Evolutionary conservation across 768 basidiomycete genomes (phyloP), one percentile per base, ranked within the genome.

Genomic region (Leccinum boreale): DNA sequence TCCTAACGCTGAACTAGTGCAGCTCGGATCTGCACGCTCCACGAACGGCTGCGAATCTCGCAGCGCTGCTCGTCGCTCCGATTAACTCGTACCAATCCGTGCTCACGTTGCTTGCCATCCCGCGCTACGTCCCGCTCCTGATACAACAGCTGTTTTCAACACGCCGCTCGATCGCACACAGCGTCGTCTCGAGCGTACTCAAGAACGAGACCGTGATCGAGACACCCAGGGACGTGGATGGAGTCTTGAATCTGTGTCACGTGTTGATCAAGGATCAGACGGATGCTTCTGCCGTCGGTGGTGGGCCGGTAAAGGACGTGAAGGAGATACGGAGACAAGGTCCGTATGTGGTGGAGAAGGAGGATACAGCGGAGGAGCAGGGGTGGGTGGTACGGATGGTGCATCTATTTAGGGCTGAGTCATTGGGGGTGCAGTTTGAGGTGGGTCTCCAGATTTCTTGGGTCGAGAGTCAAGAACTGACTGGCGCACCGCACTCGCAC

Each of bases 351-450:
- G 65, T 82, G 52, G 95, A 96, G 70, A 75, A 87, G 52, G 92
- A 95, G 70, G 96, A 98, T 68, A 81, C 94, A 77, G 95, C 94
- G 0, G 97, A 99, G 72, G 97, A 99, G 72, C 97, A 99, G 67
- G 97, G 97, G 0, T 99, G 97, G 97, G 85, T 98, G 15, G 96
- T 96, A 42, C 79, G 96, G 61, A 98, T 98, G 92, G 90, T 98
- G 3, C 97, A 99, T 77, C 72, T 98, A 31, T 97, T 98, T 84
- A 78, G 87, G 21, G 82, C 92, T 0, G 93, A 97, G 52, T 89
- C 91, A 26, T 71, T 98, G 62, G 89, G 83, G 64, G 83, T 87
- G 14, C 97, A 99, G 67, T 96, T 94, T 62, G 89, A 94, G 81
- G 95, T 92, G 6, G 11, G 19, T 42, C 23, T 15, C 3, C 2